phyloP scores from a whole-genome alignment of 2,329 filamentous ascomycete genomes.

The Periglandula ipomoeae region DNA sequence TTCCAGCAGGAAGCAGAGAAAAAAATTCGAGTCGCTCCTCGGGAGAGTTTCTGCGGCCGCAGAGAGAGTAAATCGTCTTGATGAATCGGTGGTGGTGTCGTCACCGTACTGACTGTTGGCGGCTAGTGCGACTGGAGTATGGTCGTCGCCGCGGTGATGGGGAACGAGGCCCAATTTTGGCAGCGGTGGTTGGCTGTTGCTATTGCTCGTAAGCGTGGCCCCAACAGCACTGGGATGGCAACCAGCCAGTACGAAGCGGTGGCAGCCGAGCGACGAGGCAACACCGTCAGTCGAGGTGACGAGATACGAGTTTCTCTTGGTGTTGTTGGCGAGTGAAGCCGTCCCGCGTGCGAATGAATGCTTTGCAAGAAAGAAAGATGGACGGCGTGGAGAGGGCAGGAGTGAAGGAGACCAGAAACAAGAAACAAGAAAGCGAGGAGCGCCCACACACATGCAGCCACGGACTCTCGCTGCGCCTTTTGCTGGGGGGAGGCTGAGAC shows the following conservation, averaged over 20 bases:
- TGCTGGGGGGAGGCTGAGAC: neutral
- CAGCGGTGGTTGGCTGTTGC: neutral
- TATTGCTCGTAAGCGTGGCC: neutral
- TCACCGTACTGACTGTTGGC: neutral
- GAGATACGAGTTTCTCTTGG: neutral
- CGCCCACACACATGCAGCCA: neutral
- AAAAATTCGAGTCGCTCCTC: neutral
- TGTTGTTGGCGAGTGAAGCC: neutral
- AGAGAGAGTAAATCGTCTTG: neutral
- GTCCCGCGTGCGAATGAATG: neutral
- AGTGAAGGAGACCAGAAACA: neutral
- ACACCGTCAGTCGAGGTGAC: neutral
- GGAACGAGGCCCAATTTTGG: neutral
- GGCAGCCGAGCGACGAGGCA: neutral
- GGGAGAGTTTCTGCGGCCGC: neutral
- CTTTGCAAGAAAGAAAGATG: neutral
- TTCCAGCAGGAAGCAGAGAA: neutral
- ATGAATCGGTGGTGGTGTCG: neutral
- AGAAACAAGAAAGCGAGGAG: neutral
- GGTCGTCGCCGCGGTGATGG: conserved; percentile 7
- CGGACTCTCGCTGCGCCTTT: neutral
- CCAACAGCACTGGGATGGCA: neutral
- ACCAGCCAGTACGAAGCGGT: neutral
- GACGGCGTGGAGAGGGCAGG: neutral
- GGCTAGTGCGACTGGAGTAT: neutral